phyloP scores from a whole-genome alignment of 441 rosid species.

The Gossypium gossypioides region DNA sequence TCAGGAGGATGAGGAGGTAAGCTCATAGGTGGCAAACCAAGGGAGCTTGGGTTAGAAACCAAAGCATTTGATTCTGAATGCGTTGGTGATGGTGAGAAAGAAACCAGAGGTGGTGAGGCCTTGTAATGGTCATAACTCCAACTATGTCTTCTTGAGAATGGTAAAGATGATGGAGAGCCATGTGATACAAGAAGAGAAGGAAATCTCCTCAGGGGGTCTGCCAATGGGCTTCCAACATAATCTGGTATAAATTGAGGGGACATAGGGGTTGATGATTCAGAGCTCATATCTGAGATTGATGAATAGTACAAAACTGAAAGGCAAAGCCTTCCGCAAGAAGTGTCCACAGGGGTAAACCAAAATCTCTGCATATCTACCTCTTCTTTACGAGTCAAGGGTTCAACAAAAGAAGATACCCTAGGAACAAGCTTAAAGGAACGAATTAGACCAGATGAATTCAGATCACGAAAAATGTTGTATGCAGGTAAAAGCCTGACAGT shows the following conservation, averaged over 20 bases:
- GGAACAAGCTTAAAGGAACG: constrained; percentile 53
- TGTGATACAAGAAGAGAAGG: constrained; percentile 62
- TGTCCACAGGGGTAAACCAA: constrained; percentile 76
- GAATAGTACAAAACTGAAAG: constrained; percentile 62
- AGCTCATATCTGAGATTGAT: constrained; percentile 52
- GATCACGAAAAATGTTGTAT: constrained; percentile 65
- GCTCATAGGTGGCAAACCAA: constrained; percentile 29
- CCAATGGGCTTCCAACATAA: constrained; percentile 92
- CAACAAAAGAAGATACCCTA: constrained; percentile 64
- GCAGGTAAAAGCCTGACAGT: constrained; percentile 90
- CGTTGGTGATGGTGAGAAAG: constrained; percentile 77
- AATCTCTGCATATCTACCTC: constrained; percentile 80
- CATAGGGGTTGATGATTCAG: constrained; percentile 62
- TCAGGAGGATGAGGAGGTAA: constrained; percentile 62
- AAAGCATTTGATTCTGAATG: constrained; percentile 53
- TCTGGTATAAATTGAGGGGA: constrained; percentile 75
- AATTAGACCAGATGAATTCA: constrained; percentile 62
- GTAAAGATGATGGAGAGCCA: constrained; percentile 67
- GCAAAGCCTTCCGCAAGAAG: constrained; percentile 76
- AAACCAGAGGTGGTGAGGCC: constrained; percentile 56
- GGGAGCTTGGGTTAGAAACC: constrained; percentile 41
- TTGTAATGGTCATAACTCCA: constrained; percentile 72
- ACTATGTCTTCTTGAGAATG: constrained; percentile 69
- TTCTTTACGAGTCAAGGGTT: constrained; percentile 74
- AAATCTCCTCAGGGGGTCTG: constrained; percentile 71